phyloP scores from a whole-genome alignment of 1,284 basidiomycete genomes.

The Lignosus rhinocerotis region DNA sequence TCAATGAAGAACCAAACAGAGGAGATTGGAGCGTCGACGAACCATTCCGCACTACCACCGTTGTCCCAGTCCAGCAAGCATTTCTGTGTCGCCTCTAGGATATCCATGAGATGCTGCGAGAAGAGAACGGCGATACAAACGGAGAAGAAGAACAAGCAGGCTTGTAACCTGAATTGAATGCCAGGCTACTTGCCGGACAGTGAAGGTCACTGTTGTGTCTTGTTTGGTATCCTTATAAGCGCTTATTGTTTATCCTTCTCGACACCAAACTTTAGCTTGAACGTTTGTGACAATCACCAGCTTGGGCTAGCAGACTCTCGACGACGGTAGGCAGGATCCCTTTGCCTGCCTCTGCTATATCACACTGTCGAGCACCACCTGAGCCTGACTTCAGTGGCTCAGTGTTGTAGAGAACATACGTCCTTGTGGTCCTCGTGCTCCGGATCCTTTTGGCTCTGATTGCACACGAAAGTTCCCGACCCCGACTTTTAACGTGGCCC shows the following conservation, averaged over 20 bases:
- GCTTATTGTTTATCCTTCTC: not conserved
- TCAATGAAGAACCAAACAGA: conserved; percentile 13
- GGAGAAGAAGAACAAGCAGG: conserved; percentile 7
- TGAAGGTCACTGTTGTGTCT: conserved; percentile 9
- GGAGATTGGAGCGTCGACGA: conserved; percentile 23
- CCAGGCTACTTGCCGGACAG: not conserved
- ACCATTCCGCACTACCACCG: conserved; percentile 66
- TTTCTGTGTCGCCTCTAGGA: conserved; percentile 29
- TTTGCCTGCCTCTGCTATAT: too few relatives aligned
- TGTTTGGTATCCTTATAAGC: not conserved
- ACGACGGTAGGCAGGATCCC: too few relatives aligned
- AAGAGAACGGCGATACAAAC: not conserved
- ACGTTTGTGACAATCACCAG: too few relatives aligned
- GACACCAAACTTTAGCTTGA: too few relatives aligned
- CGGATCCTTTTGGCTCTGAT: too few relatives aligned
- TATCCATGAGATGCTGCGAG: conserved; percentile 27
- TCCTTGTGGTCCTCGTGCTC: too few relatives aligned
- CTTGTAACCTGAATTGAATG: conserved; percentile 4
- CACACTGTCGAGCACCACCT: too few relatives aligned
- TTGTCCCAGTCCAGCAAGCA: conserved; percentile 48
- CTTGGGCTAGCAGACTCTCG: too few relatives aligned
- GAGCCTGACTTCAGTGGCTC: too few relatives aligned
- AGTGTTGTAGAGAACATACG: too few relatives aligned
- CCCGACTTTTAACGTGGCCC: too few relatives aligned
- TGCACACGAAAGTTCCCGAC: too few relatives aligned